Evolutionary conservation across 2,329 filamentous ascomycete species (phyloP).

Genomic region (Juglanconis juglandina): DNA sequence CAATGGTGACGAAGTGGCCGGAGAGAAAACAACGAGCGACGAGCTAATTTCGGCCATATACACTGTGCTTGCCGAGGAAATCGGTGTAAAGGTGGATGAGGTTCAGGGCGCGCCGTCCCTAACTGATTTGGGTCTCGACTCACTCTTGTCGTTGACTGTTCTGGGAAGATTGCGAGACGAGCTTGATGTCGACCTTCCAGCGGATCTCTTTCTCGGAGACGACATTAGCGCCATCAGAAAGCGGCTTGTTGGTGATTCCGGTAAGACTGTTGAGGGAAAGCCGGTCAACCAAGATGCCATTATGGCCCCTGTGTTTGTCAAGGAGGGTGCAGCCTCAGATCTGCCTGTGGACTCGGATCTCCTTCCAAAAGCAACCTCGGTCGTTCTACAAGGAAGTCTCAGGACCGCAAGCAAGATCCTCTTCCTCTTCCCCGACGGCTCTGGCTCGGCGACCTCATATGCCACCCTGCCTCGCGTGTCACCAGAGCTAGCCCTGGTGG

Average conservation of each 20-base stretch:
- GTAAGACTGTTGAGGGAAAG: no score
- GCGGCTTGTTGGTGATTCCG: no score
- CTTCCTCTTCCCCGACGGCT: slow-evolving; percentile 54
- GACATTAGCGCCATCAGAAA: no score
- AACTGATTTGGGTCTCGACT: slow-evolving; percentile 55
- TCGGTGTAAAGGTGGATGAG: slow-evolving; percentile 51
- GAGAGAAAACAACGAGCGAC: no score
- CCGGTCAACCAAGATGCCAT: no score
- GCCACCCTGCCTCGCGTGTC: slow-evolving; percentile 52
- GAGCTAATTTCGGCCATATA: no score
- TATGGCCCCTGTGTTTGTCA: no score
- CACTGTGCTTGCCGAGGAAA: slow-evolving; percentile 40
- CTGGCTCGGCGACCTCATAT: slow-evolving; percentile 63
- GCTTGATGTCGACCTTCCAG: slow-evolving; percentile 47
- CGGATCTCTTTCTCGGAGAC: no score
- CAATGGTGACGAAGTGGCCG: not conserved
- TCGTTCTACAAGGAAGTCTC: slow-evolving; percentile 48
- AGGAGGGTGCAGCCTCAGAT: no score
- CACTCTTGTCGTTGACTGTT: slow-evolving; percentile 57
- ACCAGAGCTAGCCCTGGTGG: slow-evolving; percentile 44
- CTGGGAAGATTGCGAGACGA: slow-evolving; percentile 55
- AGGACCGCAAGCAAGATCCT: slow-evolving; percentile 43
- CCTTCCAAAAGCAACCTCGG: slow-evolving; percentile 32
- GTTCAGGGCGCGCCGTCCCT: slow-evolving; percentile 54
- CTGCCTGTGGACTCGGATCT: no score